Base-by-base conservation (phyloP, 2,329 filamentous ascomycete species). In the Colletotrichum caudatum region DNA sequence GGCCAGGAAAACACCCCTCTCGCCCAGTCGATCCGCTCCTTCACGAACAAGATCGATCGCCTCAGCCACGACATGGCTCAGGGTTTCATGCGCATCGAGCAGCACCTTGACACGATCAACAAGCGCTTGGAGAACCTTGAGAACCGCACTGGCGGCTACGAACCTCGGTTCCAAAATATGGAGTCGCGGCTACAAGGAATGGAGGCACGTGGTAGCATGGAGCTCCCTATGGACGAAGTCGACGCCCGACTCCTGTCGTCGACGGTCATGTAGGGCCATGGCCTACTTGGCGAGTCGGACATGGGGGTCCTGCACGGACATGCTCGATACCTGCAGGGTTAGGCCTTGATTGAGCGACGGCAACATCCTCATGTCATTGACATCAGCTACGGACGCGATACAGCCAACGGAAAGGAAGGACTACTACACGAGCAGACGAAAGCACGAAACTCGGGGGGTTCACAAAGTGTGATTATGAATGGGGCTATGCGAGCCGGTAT, bases 21-120 rank as follows among this genome's bases (percentile, higher is more conserved):
- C 70, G 86, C 86, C 2, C 88, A 89, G 75, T 88, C 84, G 62
- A 84, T 90, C 46, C 84, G 88, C 59, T 88, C 85, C 58, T 82
- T 90, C 57, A 87, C 84, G 8, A 88, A 89, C 77, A 90, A 90
- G 80, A 80, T 90, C 37, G 88, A 90, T 73, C 86, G 88, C 39
- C 82, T 90, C 71, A 84, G 82, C 68, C 88, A 90, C 76, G 88
- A 90, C 48, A 83, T 89, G 77, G 78, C 80, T 1, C 85, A 88
- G 71, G 86, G 86, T 7, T 82, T 90, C 70, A 79, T 82, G 74
- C 83, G 85, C 58, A 83, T 90, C 56, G 84, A 86, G 72, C 81
- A 83, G 71, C 83, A 83, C 3, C 81, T 88, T 9, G 86, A 88
- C 20, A 82, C 82, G 60, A 83, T 90, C 35, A 84, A 88, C 75